A percentile compares a stretch with the other conserved stretches of the same genome.
Evolutionary conservation across 768 basidiomycete genomes (phyloP).

Genomic region (Mycena chlorophos): DNA sequence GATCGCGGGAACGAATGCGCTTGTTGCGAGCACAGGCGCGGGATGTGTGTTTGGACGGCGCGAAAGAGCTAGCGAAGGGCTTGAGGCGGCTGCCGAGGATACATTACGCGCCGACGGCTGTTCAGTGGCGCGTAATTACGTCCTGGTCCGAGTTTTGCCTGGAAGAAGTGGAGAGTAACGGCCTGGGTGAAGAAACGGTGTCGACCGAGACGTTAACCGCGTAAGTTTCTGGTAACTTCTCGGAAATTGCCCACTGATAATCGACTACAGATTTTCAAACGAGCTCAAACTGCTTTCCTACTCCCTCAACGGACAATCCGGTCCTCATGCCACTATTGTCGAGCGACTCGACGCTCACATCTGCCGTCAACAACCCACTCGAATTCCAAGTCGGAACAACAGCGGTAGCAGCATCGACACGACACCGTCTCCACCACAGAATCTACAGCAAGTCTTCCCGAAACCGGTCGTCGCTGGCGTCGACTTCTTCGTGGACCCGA

Average conservation of each 20-base stretch:
- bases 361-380: no score
- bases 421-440: no score
- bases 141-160: not conserved
- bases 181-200: not conserved
- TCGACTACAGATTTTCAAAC: not conserved
- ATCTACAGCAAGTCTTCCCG: no score
- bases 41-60: not conserved
- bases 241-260: not conserved
- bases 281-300: not conserved
- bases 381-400: no score
- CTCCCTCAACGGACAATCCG: not conserved
- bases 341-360: no score
- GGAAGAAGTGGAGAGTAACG: not conserved
- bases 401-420: no score
- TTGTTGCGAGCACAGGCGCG: not conserved
- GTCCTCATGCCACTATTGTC: no score
- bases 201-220: no score
- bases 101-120: not conserved
- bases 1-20: not conserved
- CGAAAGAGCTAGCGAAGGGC: not conserved
- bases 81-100: not conserved
- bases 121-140: not conserved
- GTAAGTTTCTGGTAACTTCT: no score
- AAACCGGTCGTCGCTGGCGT: no score
- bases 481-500: no score